Conservation (phyloP, 345 rosid genomes). For the Arabis alpina region DNA sequence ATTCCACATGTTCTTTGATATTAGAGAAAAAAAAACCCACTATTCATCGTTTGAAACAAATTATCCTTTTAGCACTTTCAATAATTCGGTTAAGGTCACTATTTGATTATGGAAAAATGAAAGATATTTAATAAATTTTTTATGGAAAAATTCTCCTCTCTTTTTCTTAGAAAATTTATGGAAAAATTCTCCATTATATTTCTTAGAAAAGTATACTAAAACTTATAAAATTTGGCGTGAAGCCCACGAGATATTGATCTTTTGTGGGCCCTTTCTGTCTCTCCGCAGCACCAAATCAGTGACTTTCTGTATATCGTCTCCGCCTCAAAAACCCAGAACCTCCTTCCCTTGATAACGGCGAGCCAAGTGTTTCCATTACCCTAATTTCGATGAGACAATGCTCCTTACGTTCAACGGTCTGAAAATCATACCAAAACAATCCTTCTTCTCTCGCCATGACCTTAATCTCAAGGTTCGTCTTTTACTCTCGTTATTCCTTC, state of each 20-base stretch:
- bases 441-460: constrained; percentile 35
- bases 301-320: constrained; percentile 15
- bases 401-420: constrained; percentile 11
- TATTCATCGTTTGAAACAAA: no score
- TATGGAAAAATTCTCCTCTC: no score
- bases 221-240: neutral
- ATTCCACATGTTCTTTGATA: no score
- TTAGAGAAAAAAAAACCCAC: no score
- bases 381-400: constrained; percentile 32
- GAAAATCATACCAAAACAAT: neutral
- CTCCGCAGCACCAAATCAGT: constrained; percentile 14
- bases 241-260: constrained; percentile 30
- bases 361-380: neutral
- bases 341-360: constrained; percentile 20
- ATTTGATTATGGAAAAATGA: no score
- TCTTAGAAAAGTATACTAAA: no score
- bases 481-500: neutral
- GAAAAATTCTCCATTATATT: no score
- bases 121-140: no score
- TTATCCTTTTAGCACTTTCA: no score
- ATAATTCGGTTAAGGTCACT: no score
- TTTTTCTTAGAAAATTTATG: no score
- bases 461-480: constrained; percentile 42
- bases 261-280: constrained; percentile 17
- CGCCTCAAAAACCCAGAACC: constrained; percentile 37